phyloP scores from a whole-genome alignment of 257 asterid genomes.

The Solanum ahanhuiri region DNA sequence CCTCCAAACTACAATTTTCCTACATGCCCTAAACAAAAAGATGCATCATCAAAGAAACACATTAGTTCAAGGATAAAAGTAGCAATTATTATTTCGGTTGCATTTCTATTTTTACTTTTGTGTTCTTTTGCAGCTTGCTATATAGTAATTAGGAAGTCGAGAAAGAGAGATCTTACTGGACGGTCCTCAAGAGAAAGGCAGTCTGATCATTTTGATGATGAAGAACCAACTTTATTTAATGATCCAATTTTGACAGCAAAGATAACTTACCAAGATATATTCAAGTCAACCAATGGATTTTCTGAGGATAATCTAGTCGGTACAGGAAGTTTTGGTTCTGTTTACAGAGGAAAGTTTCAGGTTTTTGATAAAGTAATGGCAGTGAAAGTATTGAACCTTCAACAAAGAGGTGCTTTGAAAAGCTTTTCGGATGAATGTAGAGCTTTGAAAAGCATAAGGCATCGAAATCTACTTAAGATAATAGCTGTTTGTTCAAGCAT shows the following conservation, averaged over 20 bases:
- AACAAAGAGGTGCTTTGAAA: constrained; percentile 12
- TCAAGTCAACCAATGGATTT: constrained; percentile 22
- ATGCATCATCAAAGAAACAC: background rate
- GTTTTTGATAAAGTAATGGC: constrained; percentile 9
- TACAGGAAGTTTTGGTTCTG: constrained; percentile 30
- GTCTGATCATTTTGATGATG: background rate
- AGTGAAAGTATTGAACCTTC: constrained; percentile 18
- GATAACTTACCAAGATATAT: constrained; percentile 13
- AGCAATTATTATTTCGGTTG: background rate
- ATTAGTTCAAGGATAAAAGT: background rate
- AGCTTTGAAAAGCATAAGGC: constrained; percentile 18
- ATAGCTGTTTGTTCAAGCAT: constrained; percentile 18
- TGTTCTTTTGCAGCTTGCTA: constrained; percentile 1
- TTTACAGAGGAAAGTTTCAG: constrained; percentile 15
- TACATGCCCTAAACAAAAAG: background rate
- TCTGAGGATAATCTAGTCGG: constrained; percentile 19
- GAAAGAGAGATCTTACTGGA: constrained; percentile 1
- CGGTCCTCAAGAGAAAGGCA: background rate
- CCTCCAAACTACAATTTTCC: constrained; percentile 6
- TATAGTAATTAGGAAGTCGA: background rate
- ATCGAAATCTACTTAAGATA: constrained; percentile 27
- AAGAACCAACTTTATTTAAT: background rate
- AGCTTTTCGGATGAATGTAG: constrained; percentile 27
- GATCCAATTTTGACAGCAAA: background rate
- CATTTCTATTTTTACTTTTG: background rate